Percentiles rank a stretch among this genome's conserved stretches.
These are phyloP conservation scores for Macadamia integrifolia DNA, from an alignment of 164 flowering plant genomes.

Conservation along the genomic window DNA sequence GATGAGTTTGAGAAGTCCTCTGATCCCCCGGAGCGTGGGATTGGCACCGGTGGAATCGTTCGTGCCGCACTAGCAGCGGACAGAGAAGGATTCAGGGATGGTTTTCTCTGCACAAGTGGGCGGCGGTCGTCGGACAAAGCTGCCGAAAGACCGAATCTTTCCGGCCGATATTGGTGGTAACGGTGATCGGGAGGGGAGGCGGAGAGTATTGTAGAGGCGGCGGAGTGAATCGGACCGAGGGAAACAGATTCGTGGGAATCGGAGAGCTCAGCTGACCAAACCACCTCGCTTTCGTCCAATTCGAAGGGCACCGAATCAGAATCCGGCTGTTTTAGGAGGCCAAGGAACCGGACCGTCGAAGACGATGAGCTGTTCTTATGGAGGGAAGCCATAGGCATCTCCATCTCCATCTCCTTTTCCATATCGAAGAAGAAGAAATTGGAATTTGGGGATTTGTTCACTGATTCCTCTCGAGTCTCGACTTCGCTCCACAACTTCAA, in stretches of 20 bases:
- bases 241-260: slow-evolving; percentile 9
- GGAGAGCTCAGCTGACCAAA: slow-evolving; percentile 38
- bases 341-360: slow-evolving; percentile 26
- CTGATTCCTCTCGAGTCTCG: no score
- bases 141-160: slow-evolving; percentile 41
- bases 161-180: slow-evolving; percentile 16
- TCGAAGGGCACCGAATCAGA: slow-evolving; percentile 26
- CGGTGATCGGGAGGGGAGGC: slow-evolving; percentile 7
- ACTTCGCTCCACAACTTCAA: no score
- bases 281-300: slow-evolving; percentile 47
- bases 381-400: background rate
- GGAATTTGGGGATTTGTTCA: no score
- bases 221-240: slow-evolving; percentile 1
- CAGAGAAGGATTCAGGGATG: slow-evolving; percentile 27
- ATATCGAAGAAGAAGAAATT: background rate
- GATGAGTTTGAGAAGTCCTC: slow-evolving; percentile 14
- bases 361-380: slow-evolving; percentile 12
- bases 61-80: slow-evolving; percentile 32
- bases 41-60: slow-evolving; percentile 23
- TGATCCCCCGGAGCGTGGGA: slow-evolving; percentile 12
- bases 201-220: slow-evolving; percentile 9
- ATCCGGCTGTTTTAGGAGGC: slow-evolving; percentile 23
- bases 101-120: slow-evolving; percentile 26
- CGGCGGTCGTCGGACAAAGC: slow-evolving; percentile 30
- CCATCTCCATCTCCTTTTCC: slow-evolving; percentile 2